Percentiles rank a stretch among this genome's conserved stretches.
These are phyloP conservation scores for Tylopilus sp. DNA, from an alignment of 768 basidiomycete species.

Conservation along the genomic window DNA sequence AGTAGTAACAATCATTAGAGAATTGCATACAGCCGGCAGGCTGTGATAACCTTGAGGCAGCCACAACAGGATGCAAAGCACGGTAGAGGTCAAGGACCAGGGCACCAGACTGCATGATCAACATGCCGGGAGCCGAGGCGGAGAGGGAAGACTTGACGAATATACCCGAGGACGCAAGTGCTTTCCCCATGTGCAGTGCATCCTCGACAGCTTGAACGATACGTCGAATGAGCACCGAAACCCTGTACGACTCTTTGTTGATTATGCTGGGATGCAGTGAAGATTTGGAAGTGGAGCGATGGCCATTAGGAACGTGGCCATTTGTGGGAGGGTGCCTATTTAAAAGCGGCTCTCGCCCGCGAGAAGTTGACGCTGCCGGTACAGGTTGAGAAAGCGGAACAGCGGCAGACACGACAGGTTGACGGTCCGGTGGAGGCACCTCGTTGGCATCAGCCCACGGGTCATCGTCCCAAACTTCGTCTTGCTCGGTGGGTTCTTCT, in stretches of 20 bases:
- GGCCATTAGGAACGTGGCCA: constrained; percentile 17
- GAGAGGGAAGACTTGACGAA: constrained; percentile 37
- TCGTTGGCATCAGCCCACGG: constrained; percentile 57
- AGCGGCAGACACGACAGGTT: constrained; percentile 22
- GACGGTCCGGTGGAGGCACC: constrained; percentile 21
- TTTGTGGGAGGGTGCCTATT: constrained; percentile 19
- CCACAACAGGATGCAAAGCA: constrained; percentile 70
- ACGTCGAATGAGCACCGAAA: constrained; percentile 54
- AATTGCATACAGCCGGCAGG: constrained; percentile 65
- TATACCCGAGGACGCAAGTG: constrained; percentile 55
- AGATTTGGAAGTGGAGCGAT: constrained; percentile 15
- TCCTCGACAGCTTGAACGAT: constrained; percentile 57
- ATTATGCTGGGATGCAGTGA: constrained; percentile 15
- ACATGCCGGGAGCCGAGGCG: constrained; percentile 42
- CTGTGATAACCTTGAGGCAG: constrained; percentile 43
- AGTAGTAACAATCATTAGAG: constrained; percentile 77
- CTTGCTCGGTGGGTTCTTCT: constrained; percentile 36
- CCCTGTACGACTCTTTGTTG: constrained; percentile 51
- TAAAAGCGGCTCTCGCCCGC: constrained; percentile 42
- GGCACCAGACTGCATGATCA: constrained; percentile 59
- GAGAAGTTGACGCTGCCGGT: constrained; percentile 49
- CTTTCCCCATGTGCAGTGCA: constrained; percentile 62
- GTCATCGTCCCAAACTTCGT: constrained; percentile 62
- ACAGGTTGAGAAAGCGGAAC: constrained; percentile 30
- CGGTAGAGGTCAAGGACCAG: constrained; percentile 76